Evolutionary conservation across 495 filamentous ascomycete genomes (phyloP).

Genomic region (Xylaria intraflava): DNA sequence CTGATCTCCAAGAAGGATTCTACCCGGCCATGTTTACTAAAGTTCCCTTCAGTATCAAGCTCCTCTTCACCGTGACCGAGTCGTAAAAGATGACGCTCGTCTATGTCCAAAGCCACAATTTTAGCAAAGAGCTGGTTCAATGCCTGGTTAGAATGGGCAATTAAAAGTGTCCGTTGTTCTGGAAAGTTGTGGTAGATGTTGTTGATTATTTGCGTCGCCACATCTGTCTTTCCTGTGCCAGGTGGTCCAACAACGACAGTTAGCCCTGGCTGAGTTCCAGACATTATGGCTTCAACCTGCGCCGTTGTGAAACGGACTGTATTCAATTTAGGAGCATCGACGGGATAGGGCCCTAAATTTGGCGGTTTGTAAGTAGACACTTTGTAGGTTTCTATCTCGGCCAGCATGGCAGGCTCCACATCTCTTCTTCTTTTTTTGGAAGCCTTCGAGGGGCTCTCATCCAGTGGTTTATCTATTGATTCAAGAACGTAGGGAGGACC

Average conservation of each 20-base stretch:
- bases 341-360: slow-evolving; percentile 85
- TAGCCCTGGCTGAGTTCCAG: slow-evolving; percentile 89
- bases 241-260: slow-evolving; percentile 94
- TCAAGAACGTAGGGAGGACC: slow-evolving; percentile 82
- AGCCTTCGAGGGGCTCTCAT: slow-evolving; percentile 42
- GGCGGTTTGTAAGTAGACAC: slow-evolving; percentile 89
- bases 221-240: slow-evolving; percentile 96
- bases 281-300: slow-evolving; percentile 87
- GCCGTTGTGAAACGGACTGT: slow-evolving; percentile 80
- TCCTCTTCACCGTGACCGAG: slow-evolving; percentile 95
- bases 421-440: slow-evolving; percentile 82
- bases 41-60: slow-evolving; percentile 75
- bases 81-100: slow-evolving; percentile 87
- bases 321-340: slow-evolving; percentile 81
- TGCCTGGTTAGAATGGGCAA: slow-evolving; percentile 97
- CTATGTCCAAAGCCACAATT: slow-evolving; percentile 89
- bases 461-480: slow-evolving; percentile 43
- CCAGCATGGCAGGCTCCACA: slow-evolving; percentile 52
- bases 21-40: slow-evolving; percentile 91
- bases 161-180: slow-evolving; percentile 78
- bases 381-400: slow-evolving; percentile 57
- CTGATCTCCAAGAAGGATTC: slow-evolving; percentile 94
- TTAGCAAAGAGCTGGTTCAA: slow-evolving; percentile 99
- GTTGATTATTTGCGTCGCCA: slow-evolving; percentile 96
- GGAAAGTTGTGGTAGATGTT: slow-evolving; percentile 99